Evolutionary conservation across 495 filamentous ascomycete species (phyloP), one percentile per base, ranked within the genome.

Genomic region (Arthonia radiata): DNA sequence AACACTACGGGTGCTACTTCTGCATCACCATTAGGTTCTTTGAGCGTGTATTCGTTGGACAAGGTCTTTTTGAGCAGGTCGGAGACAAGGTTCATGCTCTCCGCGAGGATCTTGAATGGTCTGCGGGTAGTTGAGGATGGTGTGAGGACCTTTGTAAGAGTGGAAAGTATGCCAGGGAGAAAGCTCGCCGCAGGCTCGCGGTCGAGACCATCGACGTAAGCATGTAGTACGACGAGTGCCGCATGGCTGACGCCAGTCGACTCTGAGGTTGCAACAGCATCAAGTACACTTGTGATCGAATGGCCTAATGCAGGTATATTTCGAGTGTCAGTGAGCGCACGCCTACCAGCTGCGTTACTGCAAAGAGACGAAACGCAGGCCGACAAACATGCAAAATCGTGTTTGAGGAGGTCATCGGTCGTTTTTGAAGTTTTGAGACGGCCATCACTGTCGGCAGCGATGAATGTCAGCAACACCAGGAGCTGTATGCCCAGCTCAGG

Each of bases 91-190:
- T 58, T 48, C 10, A 94, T 44, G 13, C 63, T 67, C 13, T 38
- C 43, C 3, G 65, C 49, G 5, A 93, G 49, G 1, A 83, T 54
- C 33, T 52, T 64, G 32, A 59, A 69, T 27, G 69, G 64, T 11
- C 64, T 56, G 31, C 70, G 71, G 31, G 53, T 50, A 29, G 66
- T 61, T 4, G 61, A 64, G 1, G 63, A 68, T 0, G 71, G 66
- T 15, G 68, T 69, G 17, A 94, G 47, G 10, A 73, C 52, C 44
- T 70, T 81, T 7, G 69, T 71, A 25, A 99, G 42, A 4, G 67
- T 60, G 5, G 83, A 92, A 1, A 92, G 67, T 3, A 80, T 79
- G 5, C 89, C 77, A 5, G 86, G 86, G 37, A 93, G 62, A 35
- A 94, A 81, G 26, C 61, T 77, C 3, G 73, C 72, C 25, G 90